A percentile compares a stretch with the other conserved stretches of the same genome.
Conservation (phyloP, 306 rosid species). For the Prunus mongolica region DNA sequence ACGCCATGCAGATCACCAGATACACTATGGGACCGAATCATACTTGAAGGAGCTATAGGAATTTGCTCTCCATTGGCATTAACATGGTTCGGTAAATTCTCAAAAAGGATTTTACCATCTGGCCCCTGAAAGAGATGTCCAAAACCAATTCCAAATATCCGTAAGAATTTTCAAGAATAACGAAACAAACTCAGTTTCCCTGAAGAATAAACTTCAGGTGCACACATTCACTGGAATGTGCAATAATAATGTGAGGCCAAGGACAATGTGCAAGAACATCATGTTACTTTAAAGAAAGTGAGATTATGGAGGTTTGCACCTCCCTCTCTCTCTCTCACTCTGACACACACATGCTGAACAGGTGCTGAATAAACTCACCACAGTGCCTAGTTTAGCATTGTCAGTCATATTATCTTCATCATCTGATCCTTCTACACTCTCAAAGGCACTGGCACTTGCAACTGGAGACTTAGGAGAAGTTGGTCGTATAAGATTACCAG, state of each 20-base stretch:
- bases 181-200: background rate
- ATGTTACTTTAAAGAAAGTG: background rate
- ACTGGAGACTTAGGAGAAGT: constrained; percentile 90
- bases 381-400: constrained; percentile 46
- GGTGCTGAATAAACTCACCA: constrained; percentile 46
- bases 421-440: constrained; percentile 89
- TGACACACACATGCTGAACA: background rate
- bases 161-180: background rate
- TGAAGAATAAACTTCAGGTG: background rate
- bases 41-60: constrained; percentile 62
- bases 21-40: constrained; percentile 90
- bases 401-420: constrained; percentile 64
- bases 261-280: background rate
- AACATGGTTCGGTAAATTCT: constrained; percentile 62
- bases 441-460: constrained; percentile 91
- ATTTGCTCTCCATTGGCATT: constrained; percentile 67
- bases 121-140: constrained; percentile 42
- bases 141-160: background rate
- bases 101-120: constrained; percentile 46
- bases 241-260: background rate
- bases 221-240: background rate
- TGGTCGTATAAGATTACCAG: constrained; percentile 40
- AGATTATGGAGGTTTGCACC: background rate
- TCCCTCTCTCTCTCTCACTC: background rate
- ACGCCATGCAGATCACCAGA: constrained; percentile 97